phyloP scores from a whole-genome alignment of 805 yeast species.

The Clavispora phyllophila region DNA sequence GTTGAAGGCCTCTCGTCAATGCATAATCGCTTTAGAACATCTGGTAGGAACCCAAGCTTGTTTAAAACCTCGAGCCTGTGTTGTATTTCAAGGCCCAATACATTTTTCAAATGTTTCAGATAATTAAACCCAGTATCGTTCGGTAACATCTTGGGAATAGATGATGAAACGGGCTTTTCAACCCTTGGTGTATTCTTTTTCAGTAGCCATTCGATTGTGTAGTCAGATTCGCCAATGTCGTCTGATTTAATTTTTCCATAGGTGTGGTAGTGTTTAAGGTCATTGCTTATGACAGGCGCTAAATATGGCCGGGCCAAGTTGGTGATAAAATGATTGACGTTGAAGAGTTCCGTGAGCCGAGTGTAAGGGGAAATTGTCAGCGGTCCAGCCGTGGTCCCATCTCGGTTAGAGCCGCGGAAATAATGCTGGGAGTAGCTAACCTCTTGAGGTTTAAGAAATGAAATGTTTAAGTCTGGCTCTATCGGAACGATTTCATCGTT shows the following conservation, averaged over 20 bases:
- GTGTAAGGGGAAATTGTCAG: constrained; percentile 63
- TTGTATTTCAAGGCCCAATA: constrained; percentile 71
- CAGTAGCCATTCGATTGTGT: not conserved
- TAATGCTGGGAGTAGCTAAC: constrained; percentile 44
- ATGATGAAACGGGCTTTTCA: constrained; percentile 22
- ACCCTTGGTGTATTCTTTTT: not conserved
- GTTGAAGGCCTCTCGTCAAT: constrained; percentile 77
- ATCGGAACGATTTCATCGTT: constrained; percentile 55
- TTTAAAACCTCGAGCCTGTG: constrained; percentile 81
- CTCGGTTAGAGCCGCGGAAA: constrained; percentile 17
- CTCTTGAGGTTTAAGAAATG: constrained; percentile 40
- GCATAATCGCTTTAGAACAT: constrained; percentile 65
- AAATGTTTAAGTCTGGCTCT: constrained; percentile 38
- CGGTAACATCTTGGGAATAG: constrained; percentile 20
- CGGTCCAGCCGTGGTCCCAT: constrained; percentile 15
- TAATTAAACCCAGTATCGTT: constrained; percentile 30
- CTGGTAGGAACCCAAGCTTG: constrained; percentile 68
- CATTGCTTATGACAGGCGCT: constrained; percentile 84
- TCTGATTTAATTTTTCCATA: constrained; percentile 24
- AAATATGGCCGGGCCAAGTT: constrained; percentile 91
- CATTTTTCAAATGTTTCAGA: constrained; percentile 40
- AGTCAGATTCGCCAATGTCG: not conserved
- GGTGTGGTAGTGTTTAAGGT: constrained; percentile 61
- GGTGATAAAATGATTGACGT: constrained; percentile 88
- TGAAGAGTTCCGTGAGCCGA: constrained; percentile 83